These are phyloP conservation scores for Verticillium longisporum DNA, from an alignment of 2,329 filamentous ascomycete species.

Conservation along the genomic window DNA sequence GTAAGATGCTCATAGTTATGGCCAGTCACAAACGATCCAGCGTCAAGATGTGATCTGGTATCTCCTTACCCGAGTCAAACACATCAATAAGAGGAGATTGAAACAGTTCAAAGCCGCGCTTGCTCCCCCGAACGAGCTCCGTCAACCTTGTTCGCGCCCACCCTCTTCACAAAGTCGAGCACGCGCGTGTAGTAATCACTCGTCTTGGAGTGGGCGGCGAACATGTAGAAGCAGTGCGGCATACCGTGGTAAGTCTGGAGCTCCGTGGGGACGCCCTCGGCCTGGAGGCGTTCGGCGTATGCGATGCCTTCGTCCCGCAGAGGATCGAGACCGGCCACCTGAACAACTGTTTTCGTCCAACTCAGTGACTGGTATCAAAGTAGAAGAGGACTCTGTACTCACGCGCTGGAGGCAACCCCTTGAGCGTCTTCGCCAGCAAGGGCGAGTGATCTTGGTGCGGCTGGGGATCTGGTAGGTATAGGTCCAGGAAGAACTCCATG, in stretches of 20 bases:
- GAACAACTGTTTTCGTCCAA: constrained; percentile 18
- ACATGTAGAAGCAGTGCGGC: constrained; percentile 25
- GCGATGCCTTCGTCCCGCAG: constrained; percentile 31
- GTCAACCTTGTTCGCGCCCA: background rate
- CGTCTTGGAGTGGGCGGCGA: constrained; percentile 11
- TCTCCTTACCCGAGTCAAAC: background rate
- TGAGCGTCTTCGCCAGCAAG: constrained; percentile 22
- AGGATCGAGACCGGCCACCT: constrained; percentile 24
- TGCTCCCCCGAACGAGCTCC: background rate
- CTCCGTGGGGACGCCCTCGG: constrained; percentile 22
- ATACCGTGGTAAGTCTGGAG: constrained; percentile 24
- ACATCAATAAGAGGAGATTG: background rate
- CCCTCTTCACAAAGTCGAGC: constrained; percentile 11
- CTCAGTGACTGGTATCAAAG: background rate
- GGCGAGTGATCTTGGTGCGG: constrained; percentile 22
- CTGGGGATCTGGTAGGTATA: constrained; percentile 20
- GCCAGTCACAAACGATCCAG: too few species aligned
- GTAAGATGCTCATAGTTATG: too few species aligned
- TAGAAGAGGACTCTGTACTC: constrained; percentile 13
- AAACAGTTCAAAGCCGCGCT: background rate
- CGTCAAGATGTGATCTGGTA: background rate
- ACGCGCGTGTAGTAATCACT: constrained; percentile 12
- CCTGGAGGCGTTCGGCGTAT: constrained; percentile 25
- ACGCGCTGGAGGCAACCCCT: constrained; percentile 24
- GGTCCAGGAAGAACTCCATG: constrained; percentile 27